These are phyloP conservation scores for Pleurotus tuber-regium DNA, from an alignment of 768 basidiomycete species.

Conservation along the genomic window DNA sequence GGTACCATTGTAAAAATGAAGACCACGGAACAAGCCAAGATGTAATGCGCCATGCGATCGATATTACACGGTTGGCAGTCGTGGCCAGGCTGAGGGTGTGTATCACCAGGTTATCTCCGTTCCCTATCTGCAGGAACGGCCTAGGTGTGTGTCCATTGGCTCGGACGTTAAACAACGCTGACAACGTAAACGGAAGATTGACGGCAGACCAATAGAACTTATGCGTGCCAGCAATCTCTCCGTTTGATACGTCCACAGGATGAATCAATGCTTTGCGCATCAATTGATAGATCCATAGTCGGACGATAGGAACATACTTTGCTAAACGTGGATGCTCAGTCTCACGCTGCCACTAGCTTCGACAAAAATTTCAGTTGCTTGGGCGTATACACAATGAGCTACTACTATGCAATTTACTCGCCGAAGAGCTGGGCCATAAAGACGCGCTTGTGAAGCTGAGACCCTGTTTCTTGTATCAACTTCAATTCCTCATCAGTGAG, in stretches of 20 bases:
- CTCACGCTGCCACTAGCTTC: not conserved
- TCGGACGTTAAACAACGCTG: not conserved
- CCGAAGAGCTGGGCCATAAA: conserved; percentile 39
- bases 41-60: conserved; percentile 1
- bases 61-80: conserved; percentile 9
- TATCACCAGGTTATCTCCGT: conserved; percentile 6
- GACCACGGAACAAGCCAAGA: not conserved
- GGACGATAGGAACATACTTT: too few relatives aligned
- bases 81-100: not conserved
- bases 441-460: conserved; percentile 40
- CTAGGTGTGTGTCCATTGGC: not conserved
- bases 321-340: not conserved
- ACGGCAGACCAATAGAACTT: too few relatives aligned
- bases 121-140: not conserved
- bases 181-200: not conserved
- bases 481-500: conserved; percentile 56
- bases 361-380: conserved; percentile 3
- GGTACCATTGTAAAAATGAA: conserved; percentile 1
- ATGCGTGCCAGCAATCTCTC: not conserved
- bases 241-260: not conserved
- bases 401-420: conserved; percentile 18
- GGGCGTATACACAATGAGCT: not conserved
- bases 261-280: too few relatives aligned
- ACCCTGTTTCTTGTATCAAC: conserved; percentile 59
- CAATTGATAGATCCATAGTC: not conserved